A percentile compares a stretch with the other conserved stretches of the same genome.
Evolutionary conservation across 306 rosid genomes (phyloP).

Genomic region (Acacia confusa): DNA sequence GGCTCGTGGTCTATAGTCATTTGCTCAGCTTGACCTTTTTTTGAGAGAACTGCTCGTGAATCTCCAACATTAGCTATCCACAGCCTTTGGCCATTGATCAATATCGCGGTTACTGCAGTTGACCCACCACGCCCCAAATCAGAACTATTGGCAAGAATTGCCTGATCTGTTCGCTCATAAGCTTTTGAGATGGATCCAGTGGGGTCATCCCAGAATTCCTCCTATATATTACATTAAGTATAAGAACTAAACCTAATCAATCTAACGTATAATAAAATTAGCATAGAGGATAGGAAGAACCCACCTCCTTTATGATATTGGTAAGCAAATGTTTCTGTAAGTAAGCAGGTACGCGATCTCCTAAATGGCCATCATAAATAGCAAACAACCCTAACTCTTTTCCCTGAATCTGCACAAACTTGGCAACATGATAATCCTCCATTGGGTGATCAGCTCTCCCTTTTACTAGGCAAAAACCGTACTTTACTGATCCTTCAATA

Average conservation of each 20-base stretch:
- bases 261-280: slow-evolving; percentile 7
- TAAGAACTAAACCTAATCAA: slow-evolving; percentile 21
- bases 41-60: slow-evolving; percentile 89
- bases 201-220: slow-evolving; percentile 86
- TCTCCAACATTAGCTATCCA: slow-evolving; percentile 95
- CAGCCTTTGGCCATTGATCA: slow-evolving; percentile 62
- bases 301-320: slow-evolving; percentile 84
- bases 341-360: slow-evolving; percentile 85
- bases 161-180: slow-evolving; percentile 83
- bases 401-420: slow-evolving; percentile 60
- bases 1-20: slow-evolving; percentile 93
- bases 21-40: slow-evolving; percentile 74
- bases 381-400: slow-evolving; percentile 92
- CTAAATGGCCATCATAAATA: slow-evolving; percentile 89
- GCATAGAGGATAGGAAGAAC: slow-evolving; percentile 25
- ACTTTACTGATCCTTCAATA: slow-evolving; percentile 70
- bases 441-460: slow-evolving; percentile 97
- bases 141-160: slow-evolving; percentile 84
- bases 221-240: slow-evolving; percentile 48
- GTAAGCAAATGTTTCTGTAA: slow-evolving; percentile 80
- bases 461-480: slow-evolving; percentile 80
- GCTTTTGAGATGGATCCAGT: slow-evolving; percentile 75
- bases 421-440: slow-evolving; percentile 98
- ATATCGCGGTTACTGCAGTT: slow-evolving; percentile 93
- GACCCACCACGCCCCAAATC: slow-evolving; percentile 97